Conservation (phyloP, 2,329 filamentous ascomycete species). For the Aspergillus transmontanensis region DNA sequence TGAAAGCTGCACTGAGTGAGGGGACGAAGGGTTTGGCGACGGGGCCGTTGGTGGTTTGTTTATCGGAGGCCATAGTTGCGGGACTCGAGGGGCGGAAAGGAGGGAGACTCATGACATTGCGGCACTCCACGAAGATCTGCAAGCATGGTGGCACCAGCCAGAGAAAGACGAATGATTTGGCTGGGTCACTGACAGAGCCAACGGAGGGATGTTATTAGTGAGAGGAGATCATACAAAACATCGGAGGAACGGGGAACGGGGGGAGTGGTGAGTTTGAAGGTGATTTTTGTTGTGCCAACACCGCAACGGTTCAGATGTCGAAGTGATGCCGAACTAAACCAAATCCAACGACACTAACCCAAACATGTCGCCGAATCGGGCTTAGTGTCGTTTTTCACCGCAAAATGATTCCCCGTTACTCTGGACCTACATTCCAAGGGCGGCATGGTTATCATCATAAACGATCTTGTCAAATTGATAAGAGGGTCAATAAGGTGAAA, state of each 20-base stretch:
- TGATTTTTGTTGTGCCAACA: constrained; percentile 7
- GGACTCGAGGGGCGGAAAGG: constrained; percentile 31
- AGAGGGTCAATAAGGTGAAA: not conserved
- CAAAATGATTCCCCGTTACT: not conserved
- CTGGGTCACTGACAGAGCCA: not conserved
- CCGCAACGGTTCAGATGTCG: constrained; percentile 2
- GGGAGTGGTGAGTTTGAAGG: not conserved
- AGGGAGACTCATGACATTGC: constrained; percentile 51
- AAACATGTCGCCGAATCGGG: not conserved
- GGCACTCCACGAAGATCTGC: constrained; percentile 27
- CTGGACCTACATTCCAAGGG: not conserved
- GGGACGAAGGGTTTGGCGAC: constrained; percentile 66
- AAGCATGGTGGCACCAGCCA: constrained; percentile 41
- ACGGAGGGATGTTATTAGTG: not conserved
- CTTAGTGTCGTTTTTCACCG: not conserved
- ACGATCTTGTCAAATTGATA: not conserved
- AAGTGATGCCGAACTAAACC: constrained; percentile 4
- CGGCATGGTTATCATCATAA: no score
- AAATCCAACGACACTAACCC: not conserved
- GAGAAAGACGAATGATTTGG: constrained; percentile 11
- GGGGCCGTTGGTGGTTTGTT: constrained; percentile 52
- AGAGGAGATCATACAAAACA: constrained; percentile 6
- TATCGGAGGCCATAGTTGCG: constrained; percentile 55
- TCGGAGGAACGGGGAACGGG: not conserved
- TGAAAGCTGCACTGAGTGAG: constrained; percentile 64